These are phyloP conservation scores for Voacanga thouarsii DNA, from an alignment of 257 asterid genomes.

Conservation along the genomic window DNA sequence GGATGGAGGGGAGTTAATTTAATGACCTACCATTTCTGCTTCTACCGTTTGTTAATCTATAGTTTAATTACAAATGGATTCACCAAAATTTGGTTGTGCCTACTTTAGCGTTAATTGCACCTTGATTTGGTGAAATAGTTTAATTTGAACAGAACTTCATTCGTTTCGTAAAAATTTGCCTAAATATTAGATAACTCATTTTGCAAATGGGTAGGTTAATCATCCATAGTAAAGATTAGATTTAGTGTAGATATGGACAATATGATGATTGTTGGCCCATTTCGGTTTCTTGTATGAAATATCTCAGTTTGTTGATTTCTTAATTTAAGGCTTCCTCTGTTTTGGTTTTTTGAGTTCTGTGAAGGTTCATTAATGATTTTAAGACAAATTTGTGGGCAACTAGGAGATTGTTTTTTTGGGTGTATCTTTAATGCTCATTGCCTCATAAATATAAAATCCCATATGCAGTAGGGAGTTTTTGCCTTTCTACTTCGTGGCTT, in stretches of 20 bases:
- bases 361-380: background rate
- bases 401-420: slow-evolving; percentile 38
- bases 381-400: background rate
- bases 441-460: slow-evolving; percentile 60
- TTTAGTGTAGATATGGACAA: too few species aligned
- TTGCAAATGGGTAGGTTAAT: background rate
- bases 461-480: background rate
- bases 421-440: slow-evolving; percentile 95
- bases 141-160: background rate
- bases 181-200: background rate
- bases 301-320: background rate
- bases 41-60: background rate
- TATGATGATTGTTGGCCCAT: background rate
- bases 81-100: background rate
- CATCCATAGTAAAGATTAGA: background rate
- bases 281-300: too few species aligned
- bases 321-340: background rate
- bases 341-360: background rate
- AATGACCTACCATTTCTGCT: background rate
- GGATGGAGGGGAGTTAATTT: slow-evolving; percentile 59
- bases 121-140: background rate
- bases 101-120: background rate
- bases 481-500: background rate
- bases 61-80: background rate
- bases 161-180: background rate